Conservation (phyloP, 805 yeast genomes). For the Ogataea glucozyma region DNA sequence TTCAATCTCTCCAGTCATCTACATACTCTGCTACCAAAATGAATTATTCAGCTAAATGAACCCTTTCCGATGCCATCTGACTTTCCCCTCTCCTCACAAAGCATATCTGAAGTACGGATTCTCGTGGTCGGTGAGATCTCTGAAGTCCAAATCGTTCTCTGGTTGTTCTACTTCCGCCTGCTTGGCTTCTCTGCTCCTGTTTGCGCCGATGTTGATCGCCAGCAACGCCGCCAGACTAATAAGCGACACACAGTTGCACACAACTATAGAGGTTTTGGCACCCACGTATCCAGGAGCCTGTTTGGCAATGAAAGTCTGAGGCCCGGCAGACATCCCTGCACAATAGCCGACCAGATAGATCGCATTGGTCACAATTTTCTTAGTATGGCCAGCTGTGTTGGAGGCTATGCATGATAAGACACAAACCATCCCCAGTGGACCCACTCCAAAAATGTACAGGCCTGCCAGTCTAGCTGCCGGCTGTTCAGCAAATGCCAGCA, state of each 20-base stretch:
- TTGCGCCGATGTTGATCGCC: slow-evolving; percentile 21
- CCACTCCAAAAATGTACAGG: slow-evolving; percentile 29
- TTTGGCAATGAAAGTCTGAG: slow-evolving; percentile 50
- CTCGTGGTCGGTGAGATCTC: slow-evolving; percentile 46
- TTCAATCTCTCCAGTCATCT: no score
- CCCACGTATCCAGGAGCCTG: slow-evolving; percentile 49
- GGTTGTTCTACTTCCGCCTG: slow-evolving; percentile 6
- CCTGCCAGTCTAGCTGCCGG: slow-evolving; percentile 30
- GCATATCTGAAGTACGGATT: slow-evolving; percentile 40
- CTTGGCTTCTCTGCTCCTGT: slow-evolving; percentile 26
- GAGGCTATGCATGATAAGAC: slow-evolving; percentile 30
- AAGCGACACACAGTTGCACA: slow-evolving; percentile 10
- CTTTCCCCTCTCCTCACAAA: no score
- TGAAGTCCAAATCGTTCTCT: slow-evolving; percentile 40
- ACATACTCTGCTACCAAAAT: no score
- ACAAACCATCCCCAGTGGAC: slow-evolving; percentile 32
- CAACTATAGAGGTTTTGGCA: slow-evolving; percentile 40
- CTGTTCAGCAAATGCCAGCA: slow-evolving; percentile 29
- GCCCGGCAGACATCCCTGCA: slow-evolving; percentile 50
- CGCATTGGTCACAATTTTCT: slow-evolving; percentile 46
- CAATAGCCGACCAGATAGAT: slow-evolving; percentile 39
- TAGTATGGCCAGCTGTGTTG: slow-evolving; percentile 51
- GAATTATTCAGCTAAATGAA: no score
- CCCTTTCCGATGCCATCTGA: no score
- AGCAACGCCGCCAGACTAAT: slow-evolving; percentile 46